A percentile compares a stretch with the other conserved stretches of the same genome.
Conservation (phyloP, 768 basidiomycete species). For the Podaxis sp. region DNA sequence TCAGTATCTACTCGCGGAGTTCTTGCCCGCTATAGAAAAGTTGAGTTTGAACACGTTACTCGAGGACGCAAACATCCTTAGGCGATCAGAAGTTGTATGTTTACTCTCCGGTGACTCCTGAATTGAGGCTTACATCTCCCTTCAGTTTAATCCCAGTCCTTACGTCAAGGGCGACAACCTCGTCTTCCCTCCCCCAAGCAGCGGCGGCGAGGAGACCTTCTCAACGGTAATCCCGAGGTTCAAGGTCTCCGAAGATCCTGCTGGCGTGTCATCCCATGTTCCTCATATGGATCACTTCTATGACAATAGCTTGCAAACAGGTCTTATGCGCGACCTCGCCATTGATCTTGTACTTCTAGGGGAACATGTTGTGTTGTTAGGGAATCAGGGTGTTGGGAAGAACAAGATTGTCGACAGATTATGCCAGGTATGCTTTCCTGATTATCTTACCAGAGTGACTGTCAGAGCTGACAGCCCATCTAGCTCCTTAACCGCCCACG, state of each 20-base stretch:
- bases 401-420: conserved; percentile 65
- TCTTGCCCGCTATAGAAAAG: conserved; percentile 55
- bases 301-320: conserved; percentile 65
- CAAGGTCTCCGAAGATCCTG: conserved; percentile 42
- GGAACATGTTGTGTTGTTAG: conserved; percentile 62
- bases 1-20: conserved; percentile 51
- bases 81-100: conserved; percentile 37
- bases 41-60: conserved; percentile 49
- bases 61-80: conserved; percentile 44
- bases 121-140: conserved; percentile 8
- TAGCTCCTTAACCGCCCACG: conserved; percentile 57
- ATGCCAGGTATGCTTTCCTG: conserved; percentile 42
- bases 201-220: conserved; percentile 24
- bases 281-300: conserved; percentile 71
- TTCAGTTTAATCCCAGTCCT: conserved; percentile 47
- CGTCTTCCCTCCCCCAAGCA: conserved; percentile 43
- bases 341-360: conserved; percentile 57
- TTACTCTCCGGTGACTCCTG: neutral
- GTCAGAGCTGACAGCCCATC: neutral
- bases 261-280: conserved; percentile 52
- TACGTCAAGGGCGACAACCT: conserved; percentile 31
- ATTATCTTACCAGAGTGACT: neutral
- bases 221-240: conserved; percentile 45
- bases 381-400: conserved; percentile 73
- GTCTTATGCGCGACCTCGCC: conserved; percentile 61